Evolutionary conservation across 352 stramenopile species (phyloP).

Genomic region (Saprolegnia diclina): DNA sequence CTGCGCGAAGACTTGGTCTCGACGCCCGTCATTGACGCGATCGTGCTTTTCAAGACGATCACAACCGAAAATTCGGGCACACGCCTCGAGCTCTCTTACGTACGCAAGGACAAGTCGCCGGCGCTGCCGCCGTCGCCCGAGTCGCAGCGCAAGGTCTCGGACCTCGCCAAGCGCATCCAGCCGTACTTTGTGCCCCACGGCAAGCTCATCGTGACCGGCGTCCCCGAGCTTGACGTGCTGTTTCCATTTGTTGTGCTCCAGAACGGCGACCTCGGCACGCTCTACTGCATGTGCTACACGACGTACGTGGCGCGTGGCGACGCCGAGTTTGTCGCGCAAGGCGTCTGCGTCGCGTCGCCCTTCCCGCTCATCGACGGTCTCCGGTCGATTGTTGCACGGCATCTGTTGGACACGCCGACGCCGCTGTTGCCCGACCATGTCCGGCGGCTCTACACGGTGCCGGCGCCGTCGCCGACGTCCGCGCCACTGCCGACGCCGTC

Average conservation of each 20-base stretch:
- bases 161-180: constrained; percentile 22
- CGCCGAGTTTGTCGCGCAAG: constrained; percentile 2
- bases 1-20: constrained; percentile 30
- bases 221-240: neutral
- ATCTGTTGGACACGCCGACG: neutral
- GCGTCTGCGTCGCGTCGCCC: constrained; percentile 6
- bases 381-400: neutral
- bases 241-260: constrained; percentile 19
- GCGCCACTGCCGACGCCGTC: neutral
- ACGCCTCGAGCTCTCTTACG: constrained; percentile 17
- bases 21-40: constrained; percentile 41
- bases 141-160: constrained; percentile 11
- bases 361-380: constrained; percentile 14
- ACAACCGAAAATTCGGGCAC: constrained; percentile 31
- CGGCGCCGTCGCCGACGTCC: neutral
- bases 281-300: constrained; percentile 13
- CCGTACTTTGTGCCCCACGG: constrained; percentile 21
- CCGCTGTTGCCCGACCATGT: neutral
- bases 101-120: constrained; percentile 8
- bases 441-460: constrained; percentile 7
- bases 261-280: constrained; percentile 9
- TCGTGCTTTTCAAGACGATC: constrained; percentile 69
- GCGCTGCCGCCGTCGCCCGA: neutral
- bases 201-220: neutral
- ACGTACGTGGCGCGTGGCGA: neutral